Evolutionary conservation across 352 stramenopile genomes (phyloP).

Genomic region (Phytophthora foliorum): DNA sequence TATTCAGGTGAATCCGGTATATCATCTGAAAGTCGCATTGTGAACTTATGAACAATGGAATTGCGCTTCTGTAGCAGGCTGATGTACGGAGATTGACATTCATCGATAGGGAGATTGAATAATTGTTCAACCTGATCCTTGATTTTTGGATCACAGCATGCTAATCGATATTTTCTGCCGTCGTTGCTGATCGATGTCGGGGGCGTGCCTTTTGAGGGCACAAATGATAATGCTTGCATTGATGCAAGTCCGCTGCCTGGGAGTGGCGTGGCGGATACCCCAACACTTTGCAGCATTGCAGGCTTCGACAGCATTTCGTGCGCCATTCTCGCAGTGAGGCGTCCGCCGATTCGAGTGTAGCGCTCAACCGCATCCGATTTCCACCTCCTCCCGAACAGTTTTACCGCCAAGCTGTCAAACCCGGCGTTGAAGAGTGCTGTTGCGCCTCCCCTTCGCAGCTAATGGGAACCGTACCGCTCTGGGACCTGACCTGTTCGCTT

Average conservation of each 20-base stretch:
- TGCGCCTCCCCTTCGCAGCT: constrained; percentile 4
- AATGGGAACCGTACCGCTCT: constrained; percentile 6
- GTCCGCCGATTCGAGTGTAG: not conserved
- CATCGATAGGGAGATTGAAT: too few relatives aligned
- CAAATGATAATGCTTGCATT: constrained; percentile 13
- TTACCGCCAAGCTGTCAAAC: not conserved
- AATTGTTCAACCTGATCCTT: too few relatives aligned
- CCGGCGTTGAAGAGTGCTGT: constrained; percentile 4
- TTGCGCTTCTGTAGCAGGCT: too few relatives aligned
- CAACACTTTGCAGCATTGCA: not conserved
- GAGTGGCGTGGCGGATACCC: constrained; percentile 13
- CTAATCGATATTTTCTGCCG: too few relatives aligned
- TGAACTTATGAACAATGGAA: too few relatives aligned
- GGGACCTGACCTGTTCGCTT: not conserved
- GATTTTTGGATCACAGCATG: too few relatives aligned
- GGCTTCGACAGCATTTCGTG: not conserved
- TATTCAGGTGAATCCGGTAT: too few relatives aligned
- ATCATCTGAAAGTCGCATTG: too few relatives aligned
- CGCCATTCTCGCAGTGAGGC: not conserved
- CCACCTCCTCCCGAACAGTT: constrained; percentile 1
- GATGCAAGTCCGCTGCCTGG: constrained; percentile 7
- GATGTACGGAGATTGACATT: too few relatives aligned
- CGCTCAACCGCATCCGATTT: not conserved
- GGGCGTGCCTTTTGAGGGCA: constrained; percentile 1
- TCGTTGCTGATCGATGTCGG: not conserved